Percentiles rank a stretch among this genome's conserved stretches.
phyloP scores from a whole-genome alignment of 306 rosid genomes.

The Abrus precatorius region DNA sequence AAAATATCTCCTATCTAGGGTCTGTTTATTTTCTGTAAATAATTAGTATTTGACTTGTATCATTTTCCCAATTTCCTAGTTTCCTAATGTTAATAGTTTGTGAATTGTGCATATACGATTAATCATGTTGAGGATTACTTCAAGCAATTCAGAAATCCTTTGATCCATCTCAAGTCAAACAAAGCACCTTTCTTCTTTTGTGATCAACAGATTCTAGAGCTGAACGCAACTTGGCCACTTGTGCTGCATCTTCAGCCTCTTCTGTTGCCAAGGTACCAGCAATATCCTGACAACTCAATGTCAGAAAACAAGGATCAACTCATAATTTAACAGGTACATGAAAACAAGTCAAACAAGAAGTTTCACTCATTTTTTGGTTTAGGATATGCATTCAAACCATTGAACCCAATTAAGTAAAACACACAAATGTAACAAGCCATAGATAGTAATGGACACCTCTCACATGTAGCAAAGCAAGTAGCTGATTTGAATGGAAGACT shows the following conservation, averaged over 20 bases:
- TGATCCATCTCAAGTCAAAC: conserved; percentile 19
- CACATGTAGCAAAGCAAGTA: conserved; percentile 14
- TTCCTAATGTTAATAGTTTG: too few relatives aligned
- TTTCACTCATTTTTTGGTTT: neutral
- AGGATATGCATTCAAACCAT: neutral
- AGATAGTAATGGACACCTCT: conserved; percentile 5
- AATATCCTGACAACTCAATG: conserved; percentile 71
- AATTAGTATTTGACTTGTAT: neutral
- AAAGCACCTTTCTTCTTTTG: conserved; percentile 82
- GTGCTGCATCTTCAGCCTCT: conserved; percentile 77
- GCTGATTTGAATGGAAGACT: conserved; percentile 16
- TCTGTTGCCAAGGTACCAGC: conserved; percentile 91
- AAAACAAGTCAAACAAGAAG: conserved; percentile 2
- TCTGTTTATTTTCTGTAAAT: neutral
- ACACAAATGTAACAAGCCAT: conserved; percentile 18
- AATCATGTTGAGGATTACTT: neutral
- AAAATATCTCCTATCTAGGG: neutral
- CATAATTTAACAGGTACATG: neutral
- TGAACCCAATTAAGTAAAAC: conserved; percentile 30
- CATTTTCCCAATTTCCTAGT: neutral
- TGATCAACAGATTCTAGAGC: conserved; percentile 92
- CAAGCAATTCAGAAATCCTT: neutral
- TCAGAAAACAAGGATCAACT: conserved; percentile 18
- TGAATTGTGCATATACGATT: neutral
- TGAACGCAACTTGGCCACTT: conserved; percentile 80